Base-by-base conservation (phyloP, 2,329 filamentous ascomycete species). In the Colletotrichum costaricense region DNA sequence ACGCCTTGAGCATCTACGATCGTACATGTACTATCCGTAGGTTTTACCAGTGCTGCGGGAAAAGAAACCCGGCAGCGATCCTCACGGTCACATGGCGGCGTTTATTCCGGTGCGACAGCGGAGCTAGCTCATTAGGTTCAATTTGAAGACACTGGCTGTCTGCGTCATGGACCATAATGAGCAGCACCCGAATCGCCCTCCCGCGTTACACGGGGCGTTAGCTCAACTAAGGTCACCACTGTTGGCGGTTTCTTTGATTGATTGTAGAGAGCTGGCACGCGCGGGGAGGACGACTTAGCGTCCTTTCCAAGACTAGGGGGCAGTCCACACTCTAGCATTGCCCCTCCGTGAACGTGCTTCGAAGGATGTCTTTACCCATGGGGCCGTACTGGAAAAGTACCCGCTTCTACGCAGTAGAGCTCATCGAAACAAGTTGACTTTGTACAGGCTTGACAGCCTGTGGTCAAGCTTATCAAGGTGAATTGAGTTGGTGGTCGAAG, bases 121-220 rank as follows among this genome's bases (percentile, higher is more conserved):
- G 56, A 55, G 69, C 63, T 49, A 30, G 14, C n/a, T 46, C n/a
- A 16, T 24, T 24, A 5, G 55, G 57, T 19, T 52, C 30, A 38
- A 33, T 49, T 22, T 49, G 38, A 11, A 9, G 22, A 42, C 38
- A 22, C 7, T 6, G 16, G 38, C 65, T 30, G 30, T 26, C 49
- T 68, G 33, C 63, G 58, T 68, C 69, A 63, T 63, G 38, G 58
- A 55, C 24, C 5, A 28, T 2, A 22, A 14, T 64, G 57, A 28
- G 38, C 9, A 58, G 11, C 22, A 8, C 55, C 30, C 35, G 30
- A 33, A 55, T 5, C 7, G 7, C 19, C 52, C n/a, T 22, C 52
- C n/a, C 35, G 8, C 30, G 19, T 7, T 22, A 3, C 26, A 16
- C 54, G 24, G 42, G 24, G 63, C 46, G 55, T n/a, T 30, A 49